These are phyloP conservation scores for Pseudopithomyces chartarum DNA, from an alignment of 2,329 filamentous ascomycete species.

Conservation along the genomic window DNA sequence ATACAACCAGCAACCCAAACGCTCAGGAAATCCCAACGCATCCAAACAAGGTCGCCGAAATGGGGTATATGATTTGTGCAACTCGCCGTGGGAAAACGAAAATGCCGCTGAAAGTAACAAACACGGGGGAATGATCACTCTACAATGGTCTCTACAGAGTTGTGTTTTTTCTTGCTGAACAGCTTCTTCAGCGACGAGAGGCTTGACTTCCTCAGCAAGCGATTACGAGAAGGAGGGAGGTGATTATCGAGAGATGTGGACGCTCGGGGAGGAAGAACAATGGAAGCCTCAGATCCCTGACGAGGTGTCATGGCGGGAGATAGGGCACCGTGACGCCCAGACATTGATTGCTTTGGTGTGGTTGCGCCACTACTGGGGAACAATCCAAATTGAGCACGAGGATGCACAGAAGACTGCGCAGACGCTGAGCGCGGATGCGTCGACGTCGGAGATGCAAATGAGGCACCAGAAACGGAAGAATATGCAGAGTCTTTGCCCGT, in stretches of 20 bases:
- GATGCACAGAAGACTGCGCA: conserved; percentile 30
- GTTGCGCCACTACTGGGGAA: conserved; percentile 39
- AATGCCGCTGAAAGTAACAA: conserved; percentile 26
- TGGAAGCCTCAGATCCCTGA: conserved; percentile 20
- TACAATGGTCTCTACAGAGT: conserved; percentile 38
- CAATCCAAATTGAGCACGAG: conserved; percentile 41
- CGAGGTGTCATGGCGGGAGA: conserved; percentile 29
- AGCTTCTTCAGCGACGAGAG: conserved; percentile 42
- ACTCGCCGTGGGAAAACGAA: conserved; percentile 26
- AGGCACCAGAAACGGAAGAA: conserved; percentile 44
- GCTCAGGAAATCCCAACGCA: conserved; percentile 14
- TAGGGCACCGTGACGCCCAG: conserved; percentile 29
- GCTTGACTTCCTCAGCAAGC: conserved; percentile 39
- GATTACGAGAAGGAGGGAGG: conserved; percentile 18
- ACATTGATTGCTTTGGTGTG: conserved; percentile 39
- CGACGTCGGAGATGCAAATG: conserved; percentile 33
- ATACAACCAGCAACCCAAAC: conserved; percentile 18
- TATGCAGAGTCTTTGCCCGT: conserved; percentile 47
- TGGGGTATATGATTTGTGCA: conserved; percentile 40
- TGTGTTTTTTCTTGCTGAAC: conserved; percentile 43
- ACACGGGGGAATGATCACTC: conserved; percentile 27
- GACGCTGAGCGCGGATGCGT: conserved; percentile 36
- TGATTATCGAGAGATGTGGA: conserved; percentile 36
- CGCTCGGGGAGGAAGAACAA: conserved; percentile 28
- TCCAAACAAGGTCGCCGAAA: conserved; percentile 22